Conservation (phyloP, 23 red algal genomes). For the Pyropia haitanensis region DNA sequence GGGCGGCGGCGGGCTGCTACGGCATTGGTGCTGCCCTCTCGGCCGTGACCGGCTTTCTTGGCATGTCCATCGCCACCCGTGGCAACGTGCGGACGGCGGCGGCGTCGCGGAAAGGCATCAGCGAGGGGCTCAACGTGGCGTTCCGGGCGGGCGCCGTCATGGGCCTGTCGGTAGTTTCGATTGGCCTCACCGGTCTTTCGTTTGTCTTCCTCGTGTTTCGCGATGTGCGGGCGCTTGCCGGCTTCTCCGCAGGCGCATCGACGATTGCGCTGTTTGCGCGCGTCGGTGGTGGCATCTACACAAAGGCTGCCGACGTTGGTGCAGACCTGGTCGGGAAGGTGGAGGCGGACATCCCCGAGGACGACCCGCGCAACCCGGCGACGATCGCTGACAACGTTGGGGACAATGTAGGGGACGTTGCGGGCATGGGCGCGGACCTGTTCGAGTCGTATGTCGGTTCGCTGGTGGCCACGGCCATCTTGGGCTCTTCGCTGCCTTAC, state of each 20-base stretch:
- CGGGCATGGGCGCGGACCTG: constrained; percentile 60
- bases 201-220: constrained; percentile 21
- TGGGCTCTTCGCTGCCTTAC: constrained; percentile 41
- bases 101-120: constrained; percentile 15
- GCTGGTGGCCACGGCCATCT: constrained; percentile 42
- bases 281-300: constrained; percentile 76
- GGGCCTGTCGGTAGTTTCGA: constrained; percentile 25
- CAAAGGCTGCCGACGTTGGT: constrained; percentile 83
- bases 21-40: constrained; percentile 37
- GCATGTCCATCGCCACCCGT: constrained; percentile 45
- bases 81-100: constrained; percentile 58
- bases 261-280: constrained; percentile 77
- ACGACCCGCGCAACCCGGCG: constrained; percentile 42
- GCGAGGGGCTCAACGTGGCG: constrained; percentile 23
- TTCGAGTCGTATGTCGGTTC: constrained; percentile 56
- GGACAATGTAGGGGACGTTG: constrained; percentile 72
- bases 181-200: constrained; percentile 21
- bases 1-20: constrained; percentile 18
- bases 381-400: constrained; percentile 59
- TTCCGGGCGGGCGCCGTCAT: constrained; percentile 44
- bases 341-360: constrained; percentile 28
- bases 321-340: constrained; percentile 73
- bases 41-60: constrained; percentile 34
- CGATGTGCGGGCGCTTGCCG: constrained; percentile 44
- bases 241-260: constrained; percentile 65